phyloP scores from a whole-genome alignment of 2,329 filamentous ascomycete species.

The Exophiala spinifera region DNA sequence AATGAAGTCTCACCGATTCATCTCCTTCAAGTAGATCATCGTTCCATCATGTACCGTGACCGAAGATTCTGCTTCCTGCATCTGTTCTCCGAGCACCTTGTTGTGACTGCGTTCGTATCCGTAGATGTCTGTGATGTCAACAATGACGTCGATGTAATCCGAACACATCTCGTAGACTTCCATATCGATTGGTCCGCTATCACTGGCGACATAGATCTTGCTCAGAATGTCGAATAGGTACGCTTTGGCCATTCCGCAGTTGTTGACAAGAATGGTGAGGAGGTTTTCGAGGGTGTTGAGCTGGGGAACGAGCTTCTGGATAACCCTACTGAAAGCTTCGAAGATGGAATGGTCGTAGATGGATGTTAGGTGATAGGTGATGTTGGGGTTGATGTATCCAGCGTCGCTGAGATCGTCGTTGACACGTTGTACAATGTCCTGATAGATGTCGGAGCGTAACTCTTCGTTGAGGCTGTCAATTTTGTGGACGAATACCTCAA shows the following conservation, averaged over 20 bases:
- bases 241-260: slow-evolving; percentile 93
- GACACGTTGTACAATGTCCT: slow-evolving; percentile 93
- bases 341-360: slow-evolving; percentile 99
- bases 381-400: slow-evolving; percentile 87
- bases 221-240: slow-evolving; percentile 97
- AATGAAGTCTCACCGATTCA: slow-evolving; percentile 57
- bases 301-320: slow-evolving; percentile 93
- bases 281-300: slow-evolving; percentile 89
- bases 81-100: slow-evolving; percentile 42
- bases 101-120: slow-evolving; percentile 53
- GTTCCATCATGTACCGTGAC: slow-evolving; percentile 60
- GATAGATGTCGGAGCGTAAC: slow-evolving; percentile 92
- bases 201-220: slow-evolving; percentile 98
- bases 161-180: slow-evolving; percentile 97
- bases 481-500: slow-evolving; percentile 99
- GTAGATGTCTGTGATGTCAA: slow-evolving; percentile 94
- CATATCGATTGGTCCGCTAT: slow-evolving; percentile 89
- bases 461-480: slow-evolving; percentile 97
- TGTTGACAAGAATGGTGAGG: slow-evolving; percentile 88
- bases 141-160: slow-evolving; percentile 97
- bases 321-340: slow-evolving; percentile 96
- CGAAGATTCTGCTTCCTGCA: slow-evolving; percentile 59
- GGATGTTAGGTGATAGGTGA: slow-evolving; percentile 92
- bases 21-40: slow-evolving; percentile 64
- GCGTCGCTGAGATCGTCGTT: slow-evolving; percentile 93